Percentiles rank a stretch among this genome's conserved stretches.
Conservation (phyloP, 2,329 filamentous ascomycete genomes). For the Uncinocarpus reesii region DNA sequence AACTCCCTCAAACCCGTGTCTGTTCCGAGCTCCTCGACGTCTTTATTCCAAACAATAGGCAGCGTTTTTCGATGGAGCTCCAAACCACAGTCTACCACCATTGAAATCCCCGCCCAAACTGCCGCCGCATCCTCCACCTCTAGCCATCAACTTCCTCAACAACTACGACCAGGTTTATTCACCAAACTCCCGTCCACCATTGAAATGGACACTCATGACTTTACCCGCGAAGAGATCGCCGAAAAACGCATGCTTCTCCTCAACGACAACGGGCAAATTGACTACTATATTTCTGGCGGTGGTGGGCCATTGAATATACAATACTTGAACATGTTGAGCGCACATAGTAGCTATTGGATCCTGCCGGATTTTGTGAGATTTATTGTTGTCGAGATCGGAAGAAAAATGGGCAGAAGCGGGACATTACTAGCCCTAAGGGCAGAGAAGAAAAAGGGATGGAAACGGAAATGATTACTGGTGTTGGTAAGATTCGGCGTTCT, state of each 20-base stretch:
- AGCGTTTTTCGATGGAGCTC: slow-evolving; percentile 50
- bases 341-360: slow-evolving; percentile 90
- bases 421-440: slow-evolving; percentile 46
- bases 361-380: slow-evolving; percentile 80
- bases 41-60: slow-evolving; percentile 55
- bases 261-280: slow-evolving; percentile 94
- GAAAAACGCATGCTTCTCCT: slow-evolving; percentile 78
- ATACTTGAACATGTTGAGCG: slow-evolving; percentile 93
- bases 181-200: slow-evolving; percentile 57
- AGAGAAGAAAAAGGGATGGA: slow-evolving; percentile 42
- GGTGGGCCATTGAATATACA: slow-evolving; percentile 86
- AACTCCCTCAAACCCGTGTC: slow-evolving; percentile 64
- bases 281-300: slow-evolving; percentile 75
- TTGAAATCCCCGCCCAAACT: slow-evolving; percentile 41
- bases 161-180: slow-evolving; percentile 35
- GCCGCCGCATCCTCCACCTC: slow-evolving; percentile 58
- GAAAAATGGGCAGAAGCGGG: slow-evolving; percentile 56
- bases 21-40: slow-evolving; percentile 61
- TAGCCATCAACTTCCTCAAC: slow-evolving; percentile 18
- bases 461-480: slow-evolving; percentile 26
- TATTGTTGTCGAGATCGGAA: slow-evolving; percentile 76
- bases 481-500: neutral
- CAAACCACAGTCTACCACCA: slow-evolving; percentile 40
- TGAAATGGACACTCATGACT: slow-evolving; percentile 94
- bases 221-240: slow-evolving; percentile 80